Evolutionary conservation across 768 basidiomycete species (phyloP), one percentile per base, ranked within the genome.

Genomic region (Lentinula sp.): DNA sequence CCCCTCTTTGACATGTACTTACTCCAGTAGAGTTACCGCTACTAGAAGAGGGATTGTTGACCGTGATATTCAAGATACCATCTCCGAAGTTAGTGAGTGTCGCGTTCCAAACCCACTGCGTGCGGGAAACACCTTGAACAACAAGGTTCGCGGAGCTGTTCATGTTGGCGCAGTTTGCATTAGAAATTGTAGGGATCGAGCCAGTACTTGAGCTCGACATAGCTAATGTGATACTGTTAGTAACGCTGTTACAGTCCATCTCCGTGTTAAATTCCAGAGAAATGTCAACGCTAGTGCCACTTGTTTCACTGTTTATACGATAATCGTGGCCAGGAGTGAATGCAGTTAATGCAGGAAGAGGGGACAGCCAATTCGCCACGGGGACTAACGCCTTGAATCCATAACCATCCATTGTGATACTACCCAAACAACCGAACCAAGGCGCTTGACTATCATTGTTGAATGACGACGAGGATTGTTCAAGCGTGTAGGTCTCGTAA

Each of bases 311-410:
- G 23, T 78, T 70, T 37, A 93, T 75, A 43, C 95, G 89, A 45
- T 85, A 79, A 67, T 97, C 95, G 70, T 97, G 95, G 1, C 95
- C 94, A 0, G 95, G 95, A 4, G 73, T 70, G 73, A 96, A 96
- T 57, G 82, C 84, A 18, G 91, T 92, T 59, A 97, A 71, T 60
- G 85, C 82, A n/a, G 93, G 90, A 9, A 77, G 82, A 59, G 90
- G 86, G 6, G 84, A 65, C 6, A 85, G 74, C 92, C 93, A 97
- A 64, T 88, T 77, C 0, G 62, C 66, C 0, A 61, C 43, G 0
- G 90, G 91, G 8, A 97, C 92, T 18, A 94, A 78, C 0, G 84
- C 86, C 72, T 95, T 94, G 81, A 89, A 94, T 39, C 88, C 84
- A 67, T 83, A 94, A 0, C 86, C 82, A 33, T 86, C 82, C 75